phyloP scores from a whole-genome alignment of 495 filamentous ascomycete genomes.

The Cercophora samala region DNA sequence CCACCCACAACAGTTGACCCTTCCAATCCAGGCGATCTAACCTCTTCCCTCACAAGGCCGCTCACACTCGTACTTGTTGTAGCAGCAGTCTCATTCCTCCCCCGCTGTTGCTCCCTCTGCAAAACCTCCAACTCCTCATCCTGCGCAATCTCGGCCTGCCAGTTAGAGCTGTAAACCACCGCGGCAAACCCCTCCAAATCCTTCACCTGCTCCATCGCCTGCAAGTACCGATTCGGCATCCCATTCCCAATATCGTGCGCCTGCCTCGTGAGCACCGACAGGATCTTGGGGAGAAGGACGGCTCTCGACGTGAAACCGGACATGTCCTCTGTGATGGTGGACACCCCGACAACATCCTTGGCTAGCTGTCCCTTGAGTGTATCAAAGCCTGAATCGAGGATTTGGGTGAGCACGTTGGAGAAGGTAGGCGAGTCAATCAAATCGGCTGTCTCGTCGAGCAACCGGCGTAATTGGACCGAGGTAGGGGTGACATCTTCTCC shows the following conservation, averaged over 20 bases:
- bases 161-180: conserved; percentile 91
- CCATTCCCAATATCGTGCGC: conserved; percentile 85
- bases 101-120: conserved; percentile 11
- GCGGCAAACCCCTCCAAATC: conserved; percentile 94
- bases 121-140: conserved; percentile 31
- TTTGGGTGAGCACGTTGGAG: conserved; percentile 71
- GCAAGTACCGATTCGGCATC: conserved; percentile 84
- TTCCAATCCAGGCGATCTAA: not conserved
- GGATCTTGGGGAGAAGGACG: conserved; percentile 79
- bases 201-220: conserved; percentile 73
- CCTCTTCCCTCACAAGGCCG: not conserved
- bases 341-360: conserved; percentile 51
- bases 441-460: conserved; percentile 95
- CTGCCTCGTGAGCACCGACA: conserved; percentile 82
- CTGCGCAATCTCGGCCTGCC: conserved; percentile 64
- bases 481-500: too few species aligned
- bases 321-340: conserved; percentile 23
- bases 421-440: conserved; percentile 92
- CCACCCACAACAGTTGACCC: conserved; percentile 17
- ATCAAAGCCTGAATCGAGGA: conserved; percentile 84
- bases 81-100: not conserved
- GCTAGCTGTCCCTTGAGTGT: conserved; percentile 72
- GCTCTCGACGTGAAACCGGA: conserved; percentile 48
- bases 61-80: too few species aligned
- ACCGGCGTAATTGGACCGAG: conserved; percentile 22